Base-by-base conservation (phyloP, 1,284 basidiomycete species). In the Malassezia nana region DNA sequence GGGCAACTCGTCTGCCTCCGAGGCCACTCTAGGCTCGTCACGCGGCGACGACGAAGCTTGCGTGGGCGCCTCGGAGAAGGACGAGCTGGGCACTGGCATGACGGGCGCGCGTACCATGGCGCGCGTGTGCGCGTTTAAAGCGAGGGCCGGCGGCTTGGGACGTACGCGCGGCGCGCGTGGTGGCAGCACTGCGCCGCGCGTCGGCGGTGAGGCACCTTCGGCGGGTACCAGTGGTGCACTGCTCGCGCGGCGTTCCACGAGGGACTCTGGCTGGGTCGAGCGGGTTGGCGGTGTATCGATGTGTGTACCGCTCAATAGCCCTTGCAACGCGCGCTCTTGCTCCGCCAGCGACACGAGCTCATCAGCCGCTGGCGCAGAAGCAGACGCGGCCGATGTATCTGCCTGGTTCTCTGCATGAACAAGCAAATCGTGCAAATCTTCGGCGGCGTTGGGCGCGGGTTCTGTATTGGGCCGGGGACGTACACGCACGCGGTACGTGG, bases 321-420 rank as follows among this genome's bases (percentile, higher is more conserved):
- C 22, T 25, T 29, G 45, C 15, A 55, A 32, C 13, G 53, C 53
- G 18, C 40, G 33, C 31, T 55, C 53, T 13, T 55, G 53, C 48
- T 50, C 39, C 3, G 35, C 48, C 1, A 55, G 16, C 41, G 41
- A 30, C 10, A 10, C 30, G 3, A 54, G 46, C 29, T 54, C 46
- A 4, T 43, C 40, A 15, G 41, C 16, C 2, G 30, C 20, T 4
- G 35, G 42, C 24, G 50, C 43, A 26, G 1, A 3, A 1, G 15
- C 22, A 4, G 43, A 31, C 18, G 16, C 43, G 9, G 3, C 29
- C 31, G 25, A n/a, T n/a, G 13, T 28, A 9, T 29, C 16, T 5
- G 29, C 16, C 15, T 20, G 25, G 5, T 16, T 20, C 22, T 30
- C 26, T 2, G 35, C 38, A 4, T 48, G 16, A 8, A 35, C 32